These are phyloP conservation scores for Populus davidiana DNA, from an alignment of 345 rosid genomes.

Conservation along the genomic window DNA sequence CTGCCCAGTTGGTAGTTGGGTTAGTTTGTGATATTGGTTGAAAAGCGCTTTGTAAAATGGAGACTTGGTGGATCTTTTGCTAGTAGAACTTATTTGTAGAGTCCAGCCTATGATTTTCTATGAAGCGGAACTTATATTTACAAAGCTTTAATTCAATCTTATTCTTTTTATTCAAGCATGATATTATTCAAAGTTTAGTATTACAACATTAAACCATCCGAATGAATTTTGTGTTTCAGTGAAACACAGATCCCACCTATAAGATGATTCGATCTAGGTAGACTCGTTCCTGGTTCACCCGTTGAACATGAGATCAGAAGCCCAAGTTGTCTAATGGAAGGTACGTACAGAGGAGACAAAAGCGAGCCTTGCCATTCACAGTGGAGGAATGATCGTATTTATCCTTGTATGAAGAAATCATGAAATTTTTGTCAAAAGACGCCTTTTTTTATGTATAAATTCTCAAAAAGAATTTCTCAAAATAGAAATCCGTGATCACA, in stretches of 20 bases:
- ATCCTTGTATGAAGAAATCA: no score
- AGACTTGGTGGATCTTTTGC: slow-evolving; percentile 22
- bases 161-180: neutral
- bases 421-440: no score
- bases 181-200: neutral
- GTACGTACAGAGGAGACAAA: no score
- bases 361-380: no score
- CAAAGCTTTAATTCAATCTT: neutral
- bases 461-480: no score
- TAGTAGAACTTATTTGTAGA: no score
- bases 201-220: neutral
- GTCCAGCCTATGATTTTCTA: neutral
- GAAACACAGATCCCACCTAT: neutral
- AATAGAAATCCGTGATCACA: no score
- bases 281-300: no score
- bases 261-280: neutral
- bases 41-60: slow-evolving; percentile 22
- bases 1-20: slow-evolving; percentile 1
- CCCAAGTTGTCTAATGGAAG: no score
- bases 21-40: slow-evolving; percentile 19
- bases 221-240: neutral
- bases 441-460: no score
- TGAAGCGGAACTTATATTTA: slow-evolving; percentile 1
- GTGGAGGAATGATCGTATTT: no score
- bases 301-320: no score